Percentiles rank a stretch among this genome's conserved stretches.
These are phyloP conservation scores for Saturnispora bothae DNA, from an alignment of 805 yeast genomes.

Conservation along the genomic window DNA sequence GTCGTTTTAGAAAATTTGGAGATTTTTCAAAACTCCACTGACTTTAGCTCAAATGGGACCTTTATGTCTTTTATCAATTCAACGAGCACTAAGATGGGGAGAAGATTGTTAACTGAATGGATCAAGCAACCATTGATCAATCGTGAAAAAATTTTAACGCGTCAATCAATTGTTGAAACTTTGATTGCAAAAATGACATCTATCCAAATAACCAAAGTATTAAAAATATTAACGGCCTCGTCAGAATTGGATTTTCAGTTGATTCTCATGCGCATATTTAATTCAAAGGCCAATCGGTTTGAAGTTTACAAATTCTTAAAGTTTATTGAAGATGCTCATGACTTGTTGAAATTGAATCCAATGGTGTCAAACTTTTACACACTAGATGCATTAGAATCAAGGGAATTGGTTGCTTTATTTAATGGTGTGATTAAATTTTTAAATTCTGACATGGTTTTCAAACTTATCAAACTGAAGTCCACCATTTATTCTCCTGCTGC, in stretches of 20 bases:
- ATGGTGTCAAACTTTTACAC: conserved; percentile 8
- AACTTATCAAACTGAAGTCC: conserved; percentile 28
- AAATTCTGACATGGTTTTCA: conserved; percentile 12
- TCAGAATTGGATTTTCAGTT: conserved; percentile 46
- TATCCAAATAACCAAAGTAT: conserved; percentile 25
- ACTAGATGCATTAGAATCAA: conserved; percentile 15
- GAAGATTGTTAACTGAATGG: conserved; percentile 61
- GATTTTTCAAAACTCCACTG: conserved; percentile 57
- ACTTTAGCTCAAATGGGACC: conserved; percentile 50
- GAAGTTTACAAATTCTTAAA: conserved; percentile 49
- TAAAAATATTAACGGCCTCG: conserved; percentile 17
- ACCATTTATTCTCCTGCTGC: conserved; percentile 48
- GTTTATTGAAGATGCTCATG: conserved; percentile 31
- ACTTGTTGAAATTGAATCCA: conserved; percentile 18
- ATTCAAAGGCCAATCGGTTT: conserved; percentile 45
- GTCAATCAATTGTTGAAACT: conserved; percentile 53
- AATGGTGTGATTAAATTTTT: background rate
- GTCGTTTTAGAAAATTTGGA: conserved; percentile 66
- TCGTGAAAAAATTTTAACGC: conserved; percentile 40
- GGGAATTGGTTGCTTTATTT: conserved; percentile 3
- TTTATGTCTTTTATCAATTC: conserved; percentile 73
- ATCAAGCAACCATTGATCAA: conserved; percentile 58
- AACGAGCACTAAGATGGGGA: conserved; percentile 71
- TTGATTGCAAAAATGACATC: conserved; percentile 31
- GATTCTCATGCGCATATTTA: conserved; percentile 47